A percentile compares a stretch with the other conserved stretches of the same genome.
Conservation (phyloP, 2,329 filamentous ascomycete genomes). For the Arthrinium puccinioides region DNA sequence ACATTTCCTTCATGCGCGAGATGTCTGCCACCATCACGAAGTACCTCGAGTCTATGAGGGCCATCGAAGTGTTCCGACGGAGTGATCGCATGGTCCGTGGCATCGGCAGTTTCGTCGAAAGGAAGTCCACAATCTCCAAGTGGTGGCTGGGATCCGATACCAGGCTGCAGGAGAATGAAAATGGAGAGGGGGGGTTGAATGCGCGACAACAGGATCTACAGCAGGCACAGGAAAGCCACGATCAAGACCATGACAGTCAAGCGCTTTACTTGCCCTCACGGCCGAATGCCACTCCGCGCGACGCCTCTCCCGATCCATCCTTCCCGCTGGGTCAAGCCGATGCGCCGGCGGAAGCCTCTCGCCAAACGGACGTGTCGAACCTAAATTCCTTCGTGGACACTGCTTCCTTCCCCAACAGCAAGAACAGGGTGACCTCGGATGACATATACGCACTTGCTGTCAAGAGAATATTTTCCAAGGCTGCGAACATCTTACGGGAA, state of each 20-base stretch:
- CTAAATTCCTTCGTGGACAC: no score
- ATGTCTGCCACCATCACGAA: constrained; percentile 9
- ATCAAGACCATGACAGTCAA: background rate
- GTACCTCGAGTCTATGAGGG: constrained; percentile 9
- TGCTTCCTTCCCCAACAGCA: no score
- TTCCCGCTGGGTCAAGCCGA: no score
- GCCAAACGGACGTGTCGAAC: no score
- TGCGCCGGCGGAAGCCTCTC: no score
- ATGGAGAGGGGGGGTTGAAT: constrained; percentile 14
- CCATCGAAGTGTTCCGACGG: constrained; percentile 5
- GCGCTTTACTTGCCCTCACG: background rate
- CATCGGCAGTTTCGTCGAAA: constrained; percentile 16
- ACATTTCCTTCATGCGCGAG: constrained; percentile 7
- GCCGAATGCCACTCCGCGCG: constrained; percentile 1
- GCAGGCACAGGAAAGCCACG: background rate
- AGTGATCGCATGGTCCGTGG: constrained; percentile 14
- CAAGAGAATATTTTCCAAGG: constrained; percentile 29
- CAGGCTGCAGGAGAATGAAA: constrained; percentile 10
- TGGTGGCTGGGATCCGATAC: constrained; percentile 8
- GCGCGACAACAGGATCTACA: constrained; percentile 9
- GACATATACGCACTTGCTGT: constrained; percentile 3
- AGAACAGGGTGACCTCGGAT: background rate
- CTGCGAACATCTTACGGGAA: constrained; percentile 33
- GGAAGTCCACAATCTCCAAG: constrained; percentile 12
- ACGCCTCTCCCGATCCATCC: background rate